Evolutionary conservation across 2,329 filamentous ascomycete genomes (phyloP).

Genomic region (Cladophialophora exuberans): DNA sequence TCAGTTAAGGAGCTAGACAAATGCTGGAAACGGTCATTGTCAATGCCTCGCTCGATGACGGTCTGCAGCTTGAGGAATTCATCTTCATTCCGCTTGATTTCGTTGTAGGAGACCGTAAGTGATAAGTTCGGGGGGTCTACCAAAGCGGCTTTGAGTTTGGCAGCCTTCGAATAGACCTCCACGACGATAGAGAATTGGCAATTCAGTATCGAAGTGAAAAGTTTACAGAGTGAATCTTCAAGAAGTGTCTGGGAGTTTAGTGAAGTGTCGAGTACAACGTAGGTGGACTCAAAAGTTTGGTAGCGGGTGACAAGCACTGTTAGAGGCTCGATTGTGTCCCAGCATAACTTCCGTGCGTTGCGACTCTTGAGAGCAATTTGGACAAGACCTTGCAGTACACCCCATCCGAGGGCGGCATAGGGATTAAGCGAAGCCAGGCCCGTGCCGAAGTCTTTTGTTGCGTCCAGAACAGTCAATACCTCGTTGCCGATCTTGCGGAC

Average conservation of each 20-base stretch:
- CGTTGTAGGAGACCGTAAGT: neutral
- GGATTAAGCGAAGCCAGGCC: neutral
- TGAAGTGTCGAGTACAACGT: neutral
- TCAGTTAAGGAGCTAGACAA: neutral
- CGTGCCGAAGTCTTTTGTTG: neutral
- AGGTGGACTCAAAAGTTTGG: neutral
- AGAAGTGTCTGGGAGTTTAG: neutral
- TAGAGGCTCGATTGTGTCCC: neutral
- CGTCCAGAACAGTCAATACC: neutral
- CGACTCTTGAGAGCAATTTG: neutral
- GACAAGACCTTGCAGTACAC: neutral
- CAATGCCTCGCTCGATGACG: neutral
- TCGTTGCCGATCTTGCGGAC: neutral
- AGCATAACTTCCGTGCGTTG: constrained; percentile 55
- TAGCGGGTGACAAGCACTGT: neutral
- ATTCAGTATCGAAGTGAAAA: neutral
- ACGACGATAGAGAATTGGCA: neutral
- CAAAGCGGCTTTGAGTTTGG: neutral
- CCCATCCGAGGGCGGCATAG: neutral
- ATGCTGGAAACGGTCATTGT: neutral
- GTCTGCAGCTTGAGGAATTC: neutral
- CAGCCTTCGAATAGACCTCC: neutral
- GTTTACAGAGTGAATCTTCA: neutral
- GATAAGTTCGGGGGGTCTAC: neutral
- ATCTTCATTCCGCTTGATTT: neutral